Evolutionary conservation across 2,329 filamentous ascomycete genomes (phyloP), one percentile per base, ranked within the genome.

Genomic region (Acephala macrosclerotiorum): DNA sequence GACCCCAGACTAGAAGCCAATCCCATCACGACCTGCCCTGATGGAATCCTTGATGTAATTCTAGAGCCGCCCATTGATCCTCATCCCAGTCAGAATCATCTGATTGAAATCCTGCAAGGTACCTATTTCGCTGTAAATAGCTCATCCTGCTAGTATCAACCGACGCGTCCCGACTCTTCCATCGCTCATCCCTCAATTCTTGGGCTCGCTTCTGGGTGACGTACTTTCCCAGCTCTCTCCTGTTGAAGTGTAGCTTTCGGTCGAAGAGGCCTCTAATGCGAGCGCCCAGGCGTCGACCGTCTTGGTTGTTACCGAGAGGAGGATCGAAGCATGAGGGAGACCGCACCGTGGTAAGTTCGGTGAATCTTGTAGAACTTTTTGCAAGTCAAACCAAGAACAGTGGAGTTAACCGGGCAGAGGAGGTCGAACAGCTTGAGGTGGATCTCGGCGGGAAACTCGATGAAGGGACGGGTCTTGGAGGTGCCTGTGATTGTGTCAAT

Each of bases 351-450:
- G 49, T 4, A 16, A 6, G 6, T n/a, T 16, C 49, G 22, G 18
- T 53, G 49, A 11, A 53, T 33, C 14, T 26, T 2, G 49, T 53
- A 53, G 49, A 53, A 33, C 25, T 53, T 29, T 25, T 53, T 53
- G 49, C 49, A 53, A 2, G 49, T 53, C 1, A 53, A 12, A 29
- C 49, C 49, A 16, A 53, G 16, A 33, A 25, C 29, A 16, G 49
- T 33, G 9, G 25, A 29, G 26, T 26, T 33, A 3, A 33, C 49
- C 14, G 49, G 49, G 8, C 25, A 29, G 25, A 53, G 49, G 14
- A 29, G 25, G 18, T 53, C 49, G 22, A 53, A 26, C 12, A 53
- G 29, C 26, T 29, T 26, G 2, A 53, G 25, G 22, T 29, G 49
- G 14, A 53, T 29, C 25, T 53, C 49, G 9, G 49, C 3, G 6